Conservation (phyloP, 495 filamentous ascomycete genomes). For the Penicillium riverlandense region DNA sequence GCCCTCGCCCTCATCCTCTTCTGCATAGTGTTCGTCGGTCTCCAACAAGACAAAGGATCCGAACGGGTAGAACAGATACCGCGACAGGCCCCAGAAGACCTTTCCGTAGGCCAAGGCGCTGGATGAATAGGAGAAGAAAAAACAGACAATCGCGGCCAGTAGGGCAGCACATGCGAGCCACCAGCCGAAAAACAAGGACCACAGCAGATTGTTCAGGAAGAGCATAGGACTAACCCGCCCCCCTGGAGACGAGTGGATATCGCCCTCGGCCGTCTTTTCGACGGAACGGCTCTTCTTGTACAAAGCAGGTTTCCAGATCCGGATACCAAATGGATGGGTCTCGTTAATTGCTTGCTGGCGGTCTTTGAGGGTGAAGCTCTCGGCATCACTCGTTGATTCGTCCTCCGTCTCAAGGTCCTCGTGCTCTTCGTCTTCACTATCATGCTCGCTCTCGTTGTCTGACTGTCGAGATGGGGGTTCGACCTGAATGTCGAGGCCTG, state of each 20-base stretch:
- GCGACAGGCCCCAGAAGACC: constrained; percentile 74
- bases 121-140: constrained; percentile 69
- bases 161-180: constrained; percentile 81
- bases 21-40: constrained; percentile 87
- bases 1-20: constrained; percentile 98
- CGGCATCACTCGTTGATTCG: constrained; percentile 64
- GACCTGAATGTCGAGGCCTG: constrained; percentile 14
- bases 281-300: constrained; percentile 98
- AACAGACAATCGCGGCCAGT: constrained; percentile 66
- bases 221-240: constrained; percentile 78
- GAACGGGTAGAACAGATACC: constrained; percentile 92
- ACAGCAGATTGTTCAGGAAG: constrained; percentile 78
- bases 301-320: constrained; percentile 95
- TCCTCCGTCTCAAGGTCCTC: constrained; percentile 40
- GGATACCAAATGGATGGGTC: constrained; percentile 97
- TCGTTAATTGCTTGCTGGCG: constrained; percentile 97
- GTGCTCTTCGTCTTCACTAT: constrained; percentile 15
- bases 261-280: constrained; percentile 89
- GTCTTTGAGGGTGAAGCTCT: constrained; percentile 76
- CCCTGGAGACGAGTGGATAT: constrained; percentile 94
- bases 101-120: constrained; percentile 81
- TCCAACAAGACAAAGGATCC: constrained; percentile 90
- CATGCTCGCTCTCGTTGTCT: constrained; percentile 16
- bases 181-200: constrained; percentile 94
- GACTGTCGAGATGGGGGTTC: constrained; percentile 15